A percentile compares a stretch with the other conserved stretches of the same genome.
These are phyloP conservation scores for Xylaria grammica DNA, from an alignment of 495 filamentous ascomycete genomes.

Conservation along the genomic window DNA sequence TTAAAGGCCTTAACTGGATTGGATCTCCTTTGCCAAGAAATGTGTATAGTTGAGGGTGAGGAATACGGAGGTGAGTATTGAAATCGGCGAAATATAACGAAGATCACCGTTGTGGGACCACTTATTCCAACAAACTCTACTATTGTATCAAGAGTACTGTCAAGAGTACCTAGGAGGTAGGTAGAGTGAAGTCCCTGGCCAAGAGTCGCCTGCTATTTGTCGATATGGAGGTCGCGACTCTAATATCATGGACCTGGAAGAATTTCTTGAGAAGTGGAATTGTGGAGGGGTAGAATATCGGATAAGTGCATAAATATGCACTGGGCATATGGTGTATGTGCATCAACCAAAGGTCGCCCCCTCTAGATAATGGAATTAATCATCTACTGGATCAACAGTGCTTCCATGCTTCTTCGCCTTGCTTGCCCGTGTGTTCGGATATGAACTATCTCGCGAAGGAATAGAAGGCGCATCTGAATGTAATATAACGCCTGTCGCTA, in stretches of 20 bases:
- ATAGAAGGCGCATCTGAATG: not conserved
- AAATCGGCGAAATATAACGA: not conserved
- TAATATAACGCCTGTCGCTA: not conserved
- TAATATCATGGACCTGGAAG: conserved; percentile 21
- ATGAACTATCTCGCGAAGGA: not conserved
- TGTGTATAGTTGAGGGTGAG: conserved; percentile 10
- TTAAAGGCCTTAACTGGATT: conserved; percentile 30
- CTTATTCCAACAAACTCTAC: not conserved
- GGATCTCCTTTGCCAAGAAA: conserved; percentile 28
- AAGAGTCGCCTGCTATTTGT: conserved; percentile 4
- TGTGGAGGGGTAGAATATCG: conserved; percentile 26
- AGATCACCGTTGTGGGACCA: not conserved
- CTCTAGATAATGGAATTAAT: too few relatives aligned
- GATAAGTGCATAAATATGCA: conserved; percentile 33
- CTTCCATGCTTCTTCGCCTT: not conserved
- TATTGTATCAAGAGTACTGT: too few relatives aligned
- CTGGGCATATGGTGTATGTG: conserved; percentile 24
- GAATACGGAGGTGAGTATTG: not conserved
- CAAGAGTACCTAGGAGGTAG: too few relatives aligned
- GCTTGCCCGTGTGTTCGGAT: not conserved
- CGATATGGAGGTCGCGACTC: conserved; percentile 15
- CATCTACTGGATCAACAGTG: not conserved
- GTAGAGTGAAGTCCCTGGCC: not conserved
- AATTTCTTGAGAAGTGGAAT: conserved; percentile 27
- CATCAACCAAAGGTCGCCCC: conserved; percentile 3